Conservation (phyloP, 306 rosid species). For the Castanea crenata region DNA sequence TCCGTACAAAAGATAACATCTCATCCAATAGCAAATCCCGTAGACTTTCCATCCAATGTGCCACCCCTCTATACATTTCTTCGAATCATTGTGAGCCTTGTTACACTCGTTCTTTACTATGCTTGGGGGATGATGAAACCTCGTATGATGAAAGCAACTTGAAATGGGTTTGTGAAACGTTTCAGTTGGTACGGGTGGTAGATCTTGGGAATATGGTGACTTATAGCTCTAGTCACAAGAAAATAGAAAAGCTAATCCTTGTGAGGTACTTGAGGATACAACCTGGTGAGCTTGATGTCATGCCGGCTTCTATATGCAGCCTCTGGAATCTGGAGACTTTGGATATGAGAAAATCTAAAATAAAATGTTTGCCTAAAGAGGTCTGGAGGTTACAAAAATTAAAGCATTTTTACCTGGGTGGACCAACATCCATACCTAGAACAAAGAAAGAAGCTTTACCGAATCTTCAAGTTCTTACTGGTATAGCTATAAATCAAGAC, state of each 20-base stretch:
- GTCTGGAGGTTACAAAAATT: background rate
- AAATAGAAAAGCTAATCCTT: background rate
- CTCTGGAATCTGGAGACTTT: slow-evolving; percentile 1
- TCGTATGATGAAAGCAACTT: background rate
- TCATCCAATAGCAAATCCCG: background rate
- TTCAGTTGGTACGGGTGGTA: background rate
- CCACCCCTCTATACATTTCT: background rate
- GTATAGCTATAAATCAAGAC: too few relatives aligned
- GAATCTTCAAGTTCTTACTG: too few relatives aligned
- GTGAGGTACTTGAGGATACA: background rate
- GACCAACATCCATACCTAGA: background rate
- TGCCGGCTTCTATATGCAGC: background rate
- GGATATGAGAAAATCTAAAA: background rate
- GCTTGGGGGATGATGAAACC: background rate
- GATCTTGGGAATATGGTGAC: background rate
- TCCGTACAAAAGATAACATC: background rate
- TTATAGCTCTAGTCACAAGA: accelerated
- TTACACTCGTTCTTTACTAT: background rate
- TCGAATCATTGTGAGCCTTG: background rate
- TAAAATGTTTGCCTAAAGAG: background rate
- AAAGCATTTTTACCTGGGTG: background rate
- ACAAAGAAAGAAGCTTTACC: too few relatives aligned
- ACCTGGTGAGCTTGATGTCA: background rate
- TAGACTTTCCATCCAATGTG: background rate
- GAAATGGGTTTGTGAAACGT: background rate